These are phyloP conservation scores for Lentinula edodes DNA, from an alignment of 768 basidiomycete genomes.

Conservation along the genomic window DNA sequence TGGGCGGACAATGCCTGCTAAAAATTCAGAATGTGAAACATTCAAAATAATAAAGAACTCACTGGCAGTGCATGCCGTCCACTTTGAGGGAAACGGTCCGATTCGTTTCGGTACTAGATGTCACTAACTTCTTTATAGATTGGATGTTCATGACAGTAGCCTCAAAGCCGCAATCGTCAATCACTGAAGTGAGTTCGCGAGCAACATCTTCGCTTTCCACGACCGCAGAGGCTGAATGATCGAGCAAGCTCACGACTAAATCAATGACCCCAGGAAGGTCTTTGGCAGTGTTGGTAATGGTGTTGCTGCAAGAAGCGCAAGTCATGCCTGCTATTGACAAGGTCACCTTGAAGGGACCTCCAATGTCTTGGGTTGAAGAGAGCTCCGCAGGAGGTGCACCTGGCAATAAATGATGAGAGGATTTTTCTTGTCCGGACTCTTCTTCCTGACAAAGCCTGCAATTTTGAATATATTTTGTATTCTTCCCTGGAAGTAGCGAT, in stretches of 20 bases:
- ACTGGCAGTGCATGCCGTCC: slow-evolving; percentile 63
- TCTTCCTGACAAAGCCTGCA: slow-evolving; percentile 33
- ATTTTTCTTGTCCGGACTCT: slow-evolving; percentile 3
- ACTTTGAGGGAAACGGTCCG: slow-evolving; percentile 51
- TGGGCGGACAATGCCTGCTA: slow-evolving; percentile 47
- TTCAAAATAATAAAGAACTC: slow-evolving; percentile 17
- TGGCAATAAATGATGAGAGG: not conserved
- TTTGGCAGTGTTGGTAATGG: slow-evolving; percentile 46
- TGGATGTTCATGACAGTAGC: slow-evolving; percentile 30
- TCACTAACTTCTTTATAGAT: not conserved
- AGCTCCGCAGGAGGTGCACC: not conserved
- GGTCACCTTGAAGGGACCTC: slow-evolving; percentile 26
- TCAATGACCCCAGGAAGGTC: slow-evolving; percentile 47
- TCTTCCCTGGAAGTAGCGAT: not conserved
- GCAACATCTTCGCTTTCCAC: slow-evolving; percentile 30
- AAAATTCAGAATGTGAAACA: not conserved
- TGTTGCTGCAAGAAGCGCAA: slow-evolving; percentile 58
- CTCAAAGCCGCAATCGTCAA: slow-evolving; percentile 47
- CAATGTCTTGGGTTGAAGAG: not conserved
- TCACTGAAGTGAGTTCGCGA: slow-evolving; percentile 28
- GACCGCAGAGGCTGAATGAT: slow-evolving; percentile 46
- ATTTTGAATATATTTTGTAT: slow-evolving; percentile 31
- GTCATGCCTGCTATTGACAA: slow-evolving; percentile 75
- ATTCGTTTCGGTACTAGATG: slow-evolving; percentile 10
- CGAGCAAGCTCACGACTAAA: slow-evolving; percentile 53